These are phyloP conservation scores for Pulveroboletus sp. DNA, from an alignment of 768 basidiomycete genomes.

Conservation along the genomic window DNA sequence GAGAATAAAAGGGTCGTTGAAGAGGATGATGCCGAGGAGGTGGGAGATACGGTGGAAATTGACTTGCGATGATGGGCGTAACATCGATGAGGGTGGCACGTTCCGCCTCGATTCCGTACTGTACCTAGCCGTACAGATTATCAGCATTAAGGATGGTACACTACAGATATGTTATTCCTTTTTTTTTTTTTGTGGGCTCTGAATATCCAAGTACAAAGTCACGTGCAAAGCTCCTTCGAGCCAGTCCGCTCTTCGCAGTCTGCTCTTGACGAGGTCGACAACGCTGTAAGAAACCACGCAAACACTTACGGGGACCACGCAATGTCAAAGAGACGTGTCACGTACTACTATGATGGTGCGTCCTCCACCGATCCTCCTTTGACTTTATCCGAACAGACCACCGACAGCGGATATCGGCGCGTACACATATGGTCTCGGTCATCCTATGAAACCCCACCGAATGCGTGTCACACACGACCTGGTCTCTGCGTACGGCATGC, in stretches of 20 bases:
- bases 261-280: background rate
- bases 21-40: conserved; percentile 62
- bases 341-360: conserved; percentile 78
- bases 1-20: conserved; percentile 42
- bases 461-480: conserved; percentile 93
- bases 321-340: conserved; percentile 71
- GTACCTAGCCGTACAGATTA: background rate
- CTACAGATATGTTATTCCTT: conserved; percentile 10
- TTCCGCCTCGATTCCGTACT: no score
- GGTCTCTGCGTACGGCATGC: conserved; percentile 85
- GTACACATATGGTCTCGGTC: conserved; percentile 81
- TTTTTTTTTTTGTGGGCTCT: background rate
- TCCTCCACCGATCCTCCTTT: background rate
- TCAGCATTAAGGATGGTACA: background rate
- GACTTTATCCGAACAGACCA: conserved; percentile 1
- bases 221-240: conserved; percentile 5
- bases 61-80: conserved; percentile 38
- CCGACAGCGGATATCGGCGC: conserved; percentile 61
- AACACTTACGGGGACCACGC: background rate
- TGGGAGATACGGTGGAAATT: conserved; percentile 77
- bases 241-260: background rate
- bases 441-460: conserved; percentile 95
- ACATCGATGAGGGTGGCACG: background rate
- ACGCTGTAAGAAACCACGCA: background rate
- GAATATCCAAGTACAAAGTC: conserved; percentile 1